A percentile compares a stretch with the other conserved stretches of the same genome.
phyloP scores from a whole-genome alignment of 2,329 filamentous ascomycete genomes.

The Zelopaecilomyces penicillatus region DNA sequence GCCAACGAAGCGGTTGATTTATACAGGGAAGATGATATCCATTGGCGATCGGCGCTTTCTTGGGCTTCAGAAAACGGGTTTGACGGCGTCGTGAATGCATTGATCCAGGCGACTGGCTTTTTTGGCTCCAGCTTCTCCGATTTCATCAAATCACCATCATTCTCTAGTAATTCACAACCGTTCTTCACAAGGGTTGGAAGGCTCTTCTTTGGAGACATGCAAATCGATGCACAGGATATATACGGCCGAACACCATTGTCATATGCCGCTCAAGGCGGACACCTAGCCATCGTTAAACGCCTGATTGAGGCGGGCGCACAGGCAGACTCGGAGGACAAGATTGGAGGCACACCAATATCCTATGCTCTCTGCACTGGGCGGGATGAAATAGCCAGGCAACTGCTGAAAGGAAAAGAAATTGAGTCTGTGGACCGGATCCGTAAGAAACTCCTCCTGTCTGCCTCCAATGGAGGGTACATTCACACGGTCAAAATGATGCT shows the following conservation, averaged over 20 bases:
- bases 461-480: neutral
- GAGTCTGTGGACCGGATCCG: neutral
- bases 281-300: neutral
- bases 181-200: neutral
- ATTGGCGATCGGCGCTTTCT: neutral
- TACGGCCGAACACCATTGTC: neutral
- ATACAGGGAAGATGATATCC: neutral
- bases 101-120: neutral
- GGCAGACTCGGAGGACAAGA: neutral
- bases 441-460: neutral
- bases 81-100: neutral
- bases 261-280: neutral
- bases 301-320: neutral
- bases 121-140: neutral
- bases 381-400: neutral
- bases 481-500: too few species aligned
- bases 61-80: slow-evolving; percentile 5
- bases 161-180: neutral
- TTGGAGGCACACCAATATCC: neutral
- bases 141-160: neutral
- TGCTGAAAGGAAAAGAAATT: neutral
- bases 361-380: neutral
- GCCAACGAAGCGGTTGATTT: neutral
- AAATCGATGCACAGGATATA: neutral
- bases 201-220: neutral